Evolutionary conservation across 176 grass and related monocot species (phyloP).

Genomic region (Oryza glumipatula): DNA sequence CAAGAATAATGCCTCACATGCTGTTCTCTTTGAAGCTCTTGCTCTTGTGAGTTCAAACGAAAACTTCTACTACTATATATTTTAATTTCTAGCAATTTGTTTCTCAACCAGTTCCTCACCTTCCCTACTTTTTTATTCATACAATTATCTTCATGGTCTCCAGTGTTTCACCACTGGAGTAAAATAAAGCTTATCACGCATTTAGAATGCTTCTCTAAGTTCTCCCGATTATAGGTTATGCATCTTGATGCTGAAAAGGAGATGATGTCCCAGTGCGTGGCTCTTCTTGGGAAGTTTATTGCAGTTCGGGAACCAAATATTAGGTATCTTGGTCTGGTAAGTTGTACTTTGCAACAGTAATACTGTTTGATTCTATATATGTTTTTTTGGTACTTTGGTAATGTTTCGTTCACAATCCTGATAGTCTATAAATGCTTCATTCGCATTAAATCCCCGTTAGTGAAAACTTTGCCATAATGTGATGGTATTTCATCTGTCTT

Average conservation of each 20-base stretch:
- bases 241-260: constrained; percentile 99
- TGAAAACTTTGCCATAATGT: neutral
- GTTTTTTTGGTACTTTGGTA: neutral
- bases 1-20: constrained; percentile 99
- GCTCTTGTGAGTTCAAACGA: constrained; percentile 71
- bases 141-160: no score
- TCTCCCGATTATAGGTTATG: constrained; percentile 70
- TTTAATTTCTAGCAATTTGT: constrained; percentile 10
- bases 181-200: constrained; percentile 10
- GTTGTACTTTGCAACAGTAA: constrained; percentile 27
- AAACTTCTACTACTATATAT: constrained; percentile 2
- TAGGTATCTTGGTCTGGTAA: constrained; percentile 98
- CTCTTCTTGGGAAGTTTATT: constrained; percentile 99
- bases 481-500: constrained; percentile 33
- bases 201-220: constrained; percentile 13
- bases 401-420: neutral
- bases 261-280: constrained; percentile 99
- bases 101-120: constrained; percentile 7
- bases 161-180: no score
- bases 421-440: no score
- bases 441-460: no score
- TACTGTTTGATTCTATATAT: constrained; percentile 28
- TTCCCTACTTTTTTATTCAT: neutral
- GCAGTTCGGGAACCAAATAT: constrained; percentile 99
- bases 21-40: constrained; percentile 98